phyloP scores from a whole-genome alignment of 2,329 filamentous ascomycete genomes.

The Ceratocystis smalleyi region DNA sequence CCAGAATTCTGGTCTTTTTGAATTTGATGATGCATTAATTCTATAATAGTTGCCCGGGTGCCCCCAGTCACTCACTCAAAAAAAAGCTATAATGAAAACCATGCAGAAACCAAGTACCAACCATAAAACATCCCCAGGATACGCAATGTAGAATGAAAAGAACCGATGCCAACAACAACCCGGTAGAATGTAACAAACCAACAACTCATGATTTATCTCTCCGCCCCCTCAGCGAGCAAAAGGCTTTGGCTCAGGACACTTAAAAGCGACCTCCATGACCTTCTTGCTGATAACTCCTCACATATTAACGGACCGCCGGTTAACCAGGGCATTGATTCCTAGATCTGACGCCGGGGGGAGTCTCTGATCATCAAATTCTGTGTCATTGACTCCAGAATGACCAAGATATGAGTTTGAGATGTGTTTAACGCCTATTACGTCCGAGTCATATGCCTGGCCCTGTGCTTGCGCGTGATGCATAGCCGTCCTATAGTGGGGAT shows the following conservation, averaged over 20 bases:
- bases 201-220: too few species aligned
- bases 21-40: too few species aligned
- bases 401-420: slow-evolving; percentile 19
- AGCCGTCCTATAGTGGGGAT: background rate
- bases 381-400: slow-evolving; percentile 23
- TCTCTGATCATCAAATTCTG: slow-evolving; percentile 9
- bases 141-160: too few species aligned
- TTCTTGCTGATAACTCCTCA: background rate
- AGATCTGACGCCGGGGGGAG: slow-evolving; percentile 42
- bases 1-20: too few species aligned
- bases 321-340: slow-evolving; percentile 45
- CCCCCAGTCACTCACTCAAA: too few species aligned
- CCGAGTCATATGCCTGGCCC: background rate
- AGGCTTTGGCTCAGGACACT: background rate
- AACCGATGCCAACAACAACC: too few species aligned
- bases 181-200: background rate
- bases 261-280: background rate
- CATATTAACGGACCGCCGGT: slow-evolving; percentile 24
- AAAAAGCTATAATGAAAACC: too few species aligned
- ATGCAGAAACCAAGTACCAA: too few species aligned
- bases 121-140: too few species aligned
- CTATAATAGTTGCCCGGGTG: too few species aligned
- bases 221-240: background rate
- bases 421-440: background rate
- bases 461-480: slow-evolving; percentile 3